These are phyloP conservation scores for Fusarium stilboides DNA, from an alignment of 2,329 filamentous ascomycete genomes.

Conservation along the genomic window DNA sequence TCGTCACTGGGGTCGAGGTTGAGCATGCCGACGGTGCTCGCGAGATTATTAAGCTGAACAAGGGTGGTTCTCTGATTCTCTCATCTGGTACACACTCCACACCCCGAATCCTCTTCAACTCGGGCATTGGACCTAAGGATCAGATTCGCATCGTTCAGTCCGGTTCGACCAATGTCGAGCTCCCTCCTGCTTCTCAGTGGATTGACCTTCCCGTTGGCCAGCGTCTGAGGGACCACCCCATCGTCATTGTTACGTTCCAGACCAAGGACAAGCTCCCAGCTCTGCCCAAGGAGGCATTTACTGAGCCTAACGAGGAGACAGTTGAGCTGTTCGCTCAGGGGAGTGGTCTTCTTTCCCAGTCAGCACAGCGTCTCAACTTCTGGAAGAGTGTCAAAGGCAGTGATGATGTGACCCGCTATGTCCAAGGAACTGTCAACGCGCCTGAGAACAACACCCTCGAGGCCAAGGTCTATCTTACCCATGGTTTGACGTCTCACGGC, in stretches of 20 bases:
- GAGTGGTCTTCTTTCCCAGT: slow-evolving; percentile 61
- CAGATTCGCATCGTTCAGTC: slow-evolving; percentile 64
- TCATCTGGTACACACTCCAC: slow-evolving; percentile 78
- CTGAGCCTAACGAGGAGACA: slow-evolving; percentile 43
- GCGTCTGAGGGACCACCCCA: slow-evolving; percentile 69
- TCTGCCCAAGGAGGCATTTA: slow-evolving; percentile 47
- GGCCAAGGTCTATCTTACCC: slow-evolving; percentile 65
- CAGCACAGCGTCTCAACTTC: slow-evolving; percentile 62
- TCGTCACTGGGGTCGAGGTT: slow-evolving; percentile 76
- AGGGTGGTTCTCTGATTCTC: slow-evolving; percentile 74
- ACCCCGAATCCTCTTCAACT: slow-evolving; percentile 73
- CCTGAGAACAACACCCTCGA: slow-evolving; percentile 61
- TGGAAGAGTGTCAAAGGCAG: slow-evolving; percentile 61
- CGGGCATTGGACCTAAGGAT: slow-evolving; percentile 75
- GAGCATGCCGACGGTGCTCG: slow-evolving; percentile 65
- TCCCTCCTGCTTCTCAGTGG: slow-evolving; percentile 67
- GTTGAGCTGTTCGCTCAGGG: slow-evolving; percentile 54
- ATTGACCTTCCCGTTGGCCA: slow-evolving; percentile 72
- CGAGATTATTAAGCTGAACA: slow-evolving; percentile 74
- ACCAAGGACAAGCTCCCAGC: slow-evolving; percentile 46
- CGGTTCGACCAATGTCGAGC: slow-evolving; percentile 64
- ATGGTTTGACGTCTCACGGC: slow-evolving; percentile 63
- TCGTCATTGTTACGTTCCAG: slow-evolving; percentile 51
- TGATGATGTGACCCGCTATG: slow-evolving; percentile 54
- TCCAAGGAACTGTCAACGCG: slow-evolving; percentile 63